Percentiles rank a stretch among this genome's conserved stretches.
Conservation (phyloP, 2,329 filamentous ascomycete genomes). For the Alternaria triticimaculans region DNA sequence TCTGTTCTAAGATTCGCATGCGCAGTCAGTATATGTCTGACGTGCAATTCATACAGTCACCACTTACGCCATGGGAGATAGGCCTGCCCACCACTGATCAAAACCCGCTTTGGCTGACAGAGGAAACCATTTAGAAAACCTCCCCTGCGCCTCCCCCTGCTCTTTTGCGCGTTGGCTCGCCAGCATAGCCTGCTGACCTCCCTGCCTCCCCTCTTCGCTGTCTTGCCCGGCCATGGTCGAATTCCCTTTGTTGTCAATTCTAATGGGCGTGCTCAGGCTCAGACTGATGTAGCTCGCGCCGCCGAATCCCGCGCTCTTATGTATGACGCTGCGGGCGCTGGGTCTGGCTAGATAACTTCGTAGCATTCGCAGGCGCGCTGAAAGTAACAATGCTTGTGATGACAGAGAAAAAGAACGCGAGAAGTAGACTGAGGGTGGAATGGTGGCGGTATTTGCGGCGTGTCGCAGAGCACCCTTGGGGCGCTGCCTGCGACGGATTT, state of each 20-base stretch:
- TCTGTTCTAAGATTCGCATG: slow-evolving; percentile 64
- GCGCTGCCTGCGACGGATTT: slow-evolving; percentile 24
- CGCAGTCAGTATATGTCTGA: not conserved
- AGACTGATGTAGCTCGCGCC: slow-evolving; percentile 42
- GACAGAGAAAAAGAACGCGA: not conserved
- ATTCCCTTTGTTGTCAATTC: slow-evolving; percentile 31
- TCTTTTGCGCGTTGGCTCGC: slow-evolving; percentile 57
- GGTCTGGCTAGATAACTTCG: slow-evolving; percentile 35
- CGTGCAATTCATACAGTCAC: not conserved
- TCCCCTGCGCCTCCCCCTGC: slow-evolving; percentile 41
- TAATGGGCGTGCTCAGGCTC: slow-evolving; percentile 37
- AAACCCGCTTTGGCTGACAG: slow-evolving; percentile 91
- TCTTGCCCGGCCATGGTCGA: slow-evolving; percentile 40
- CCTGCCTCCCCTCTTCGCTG: slow-evolving; percentile 25
- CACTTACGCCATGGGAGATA: slow-evolving; percentile 70
- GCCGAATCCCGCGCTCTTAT: slow-evolving; percentile 39
- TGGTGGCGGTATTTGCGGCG: slow-evolving; percentile 25
- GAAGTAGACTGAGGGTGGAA: not conserved
- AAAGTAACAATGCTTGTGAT: not conserved
- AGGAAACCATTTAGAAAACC: slow-evolving; percentile 69
- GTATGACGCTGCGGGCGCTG: slow-evolving; percentile 27
- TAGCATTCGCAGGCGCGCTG: slow-evolving; percentile 45
- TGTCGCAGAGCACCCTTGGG: slow-evolving; percentile 20
- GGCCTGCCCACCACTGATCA: slow-evolving; percentile 74
- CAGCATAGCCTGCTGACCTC: slow-evolving; percentile 55